Conservation (phyloP, 2,329 filamentous ascomycete genomes). For the Pyricularia grisea region DNA sequence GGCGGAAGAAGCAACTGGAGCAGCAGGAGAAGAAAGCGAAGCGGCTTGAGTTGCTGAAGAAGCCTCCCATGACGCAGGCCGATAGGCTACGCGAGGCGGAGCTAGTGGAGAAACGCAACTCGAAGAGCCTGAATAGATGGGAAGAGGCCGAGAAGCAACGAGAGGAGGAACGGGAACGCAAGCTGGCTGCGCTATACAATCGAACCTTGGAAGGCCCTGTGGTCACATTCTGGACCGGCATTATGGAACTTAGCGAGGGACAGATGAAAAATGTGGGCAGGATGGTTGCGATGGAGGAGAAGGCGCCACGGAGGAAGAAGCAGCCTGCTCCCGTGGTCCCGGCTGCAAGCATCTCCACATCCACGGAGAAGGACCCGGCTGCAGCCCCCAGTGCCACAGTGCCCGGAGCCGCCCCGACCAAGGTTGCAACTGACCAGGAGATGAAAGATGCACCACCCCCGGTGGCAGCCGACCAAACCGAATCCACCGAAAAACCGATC, state of each 20-base stretch:
- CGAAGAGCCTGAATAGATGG: slow-evolving; percentile 87
- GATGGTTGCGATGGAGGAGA: slow-evolving; percentile 52
- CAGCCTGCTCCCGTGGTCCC: slow-evolving; percentile 20
- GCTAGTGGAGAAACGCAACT: slow-evolving; percentile 74
- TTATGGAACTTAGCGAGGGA: slow-evolving; percentile 66
- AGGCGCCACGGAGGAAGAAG: slow-evolving; percentile 41
- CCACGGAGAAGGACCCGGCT: slow-evolving; percentile 9
- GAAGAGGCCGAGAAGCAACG: slow-evolving; percentile 86
- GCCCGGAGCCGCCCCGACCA: background rate
- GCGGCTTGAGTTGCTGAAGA: slow-evolving; percentile 63
- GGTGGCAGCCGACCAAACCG: background rate
- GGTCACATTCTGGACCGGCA: slow-evolving; percentile 88
- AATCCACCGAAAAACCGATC: background rate
- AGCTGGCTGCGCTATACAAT: slow-evolving; percentile 79
- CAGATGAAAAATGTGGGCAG: slow-evolving; percentile 64
- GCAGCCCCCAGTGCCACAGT: slow-evolving; percentile 3
- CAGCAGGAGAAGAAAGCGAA: slow-evolving; percentile 60
- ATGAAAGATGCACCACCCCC: background rate
- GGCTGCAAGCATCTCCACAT: slow-evolving; percentile 12
- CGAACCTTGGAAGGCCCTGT: slow-evolving; percentile 82
- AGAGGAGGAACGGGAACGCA: slow-evolving; percentile 72
- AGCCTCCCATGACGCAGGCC: slow-evolving; percentile 76
- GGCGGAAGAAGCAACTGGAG: slow-evolving; percentile 60
- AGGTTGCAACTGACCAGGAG: background rate
- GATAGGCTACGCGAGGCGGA: slow-evolving; percentile 77